phyloP scores from a whole-genome alignment of 2,329 filamentous ascomycete genomes.

The Chaetomiaceae sp. region DNA sequence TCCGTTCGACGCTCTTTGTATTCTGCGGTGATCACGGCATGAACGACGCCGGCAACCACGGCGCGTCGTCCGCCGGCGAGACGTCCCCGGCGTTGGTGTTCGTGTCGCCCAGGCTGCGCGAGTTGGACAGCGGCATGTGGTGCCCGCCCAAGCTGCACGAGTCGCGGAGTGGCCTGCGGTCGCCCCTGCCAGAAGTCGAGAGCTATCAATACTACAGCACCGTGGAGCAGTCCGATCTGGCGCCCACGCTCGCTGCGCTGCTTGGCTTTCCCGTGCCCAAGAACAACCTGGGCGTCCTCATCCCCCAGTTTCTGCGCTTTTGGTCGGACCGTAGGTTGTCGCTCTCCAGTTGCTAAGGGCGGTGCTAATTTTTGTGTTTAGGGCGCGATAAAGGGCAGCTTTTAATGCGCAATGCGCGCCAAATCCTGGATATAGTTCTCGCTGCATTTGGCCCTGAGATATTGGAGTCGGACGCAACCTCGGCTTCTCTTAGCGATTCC shows the following conservation, averaged over 20 bases:
- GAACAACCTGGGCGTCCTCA: constrained; percentile 86
- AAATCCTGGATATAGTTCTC: constrained; percentile 70
- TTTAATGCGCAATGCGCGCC: constrained; percentile 69
- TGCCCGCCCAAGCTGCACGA: constrained; percentile 68
- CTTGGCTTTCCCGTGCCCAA: constrained; percentile 81
- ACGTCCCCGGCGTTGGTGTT: constrained; percentile 91
- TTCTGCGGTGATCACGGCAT: constrained; percentile 96
- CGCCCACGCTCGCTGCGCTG: constrained; percentile 78
- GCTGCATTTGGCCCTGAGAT: constrained; percentile 58
- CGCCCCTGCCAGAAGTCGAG: constrained; percentile 53
- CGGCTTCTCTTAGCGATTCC: constrained; percentile 30
- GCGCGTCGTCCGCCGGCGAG: constrained; percentile 87
- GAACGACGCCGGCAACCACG: constrained; percentile 97
- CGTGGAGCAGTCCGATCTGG: constrained; percentile 92
- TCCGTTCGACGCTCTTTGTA: constrained; percentile 73
- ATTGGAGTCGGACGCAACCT: constrained; percentile 30
- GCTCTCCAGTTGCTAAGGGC: too few species aligned
- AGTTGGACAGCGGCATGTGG: constrained; percentile 38
- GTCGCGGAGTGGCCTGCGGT: constrained; percentile 39
- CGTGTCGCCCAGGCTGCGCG: constrained; percentile 72
- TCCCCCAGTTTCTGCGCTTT: constrained; percentile 69
- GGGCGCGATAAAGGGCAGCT: constrained; percentile 57
- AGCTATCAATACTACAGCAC: constrained; percentile 79
- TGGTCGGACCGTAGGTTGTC: constrained; percentile 56
- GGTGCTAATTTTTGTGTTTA: constrained; percentile 22